Conservation (phyloP, 176 grass and related monocot species). For the Metroxylon sagu region DNA sequence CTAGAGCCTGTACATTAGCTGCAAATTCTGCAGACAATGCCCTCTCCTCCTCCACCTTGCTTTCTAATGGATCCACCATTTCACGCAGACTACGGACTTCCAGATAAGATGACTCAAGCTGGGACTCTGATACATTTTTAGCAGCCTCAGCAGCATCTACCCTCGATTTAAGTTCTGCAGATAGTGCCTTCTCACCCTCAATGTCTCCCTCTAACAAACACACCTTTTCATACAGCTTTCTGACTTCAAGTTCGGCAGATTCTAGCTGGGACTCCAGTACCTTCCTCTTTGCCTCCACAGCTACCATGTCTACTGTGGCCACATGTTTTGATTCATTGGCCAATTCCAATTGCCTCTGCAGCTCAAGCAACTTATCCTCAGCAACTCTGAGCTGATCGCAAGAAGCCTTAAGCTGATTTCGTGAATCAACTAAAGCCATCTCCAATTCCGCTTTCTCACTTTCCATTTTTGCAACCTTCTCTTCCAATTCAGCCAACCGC, state of each 20-base stretch:
- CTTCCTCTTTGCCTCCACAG: slow-evolving; percentile 37
- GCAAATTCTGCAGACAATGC: slow-evolving; percentile 35
- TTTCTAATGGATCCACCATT: slow-evolving; percentile 38
- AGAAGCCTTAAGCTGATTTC: slow-evolving; percentile 39
- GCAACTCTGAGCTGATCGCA: slow-evolving; percentile 33
- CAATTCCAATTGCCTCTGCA: slow-evolving; percentile 52
- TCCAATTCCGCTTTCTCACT: slow-evolving; percentile 55
- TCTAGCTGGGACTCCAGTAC: slow-evolving; percentile 35
- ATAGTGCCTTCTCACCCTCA: slow-evolving; percentile 41
- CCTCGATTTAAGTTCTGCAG: slow-evolving; percentile 35
- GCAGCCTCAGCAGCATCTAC: slow-evolving; percentile 34
- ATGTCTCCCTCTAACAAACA: slow-evolving; percentile 51
- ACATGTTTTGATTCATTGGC: slow-evolving; percentile 40
- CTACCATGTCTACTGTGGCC: slow-evolving; percentile 33
- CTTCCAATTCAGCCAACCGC: slow-evolving; percentile 29
- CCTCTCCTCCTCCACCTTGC: slow-evolving; percentile 35
- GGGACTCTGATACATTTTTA: slow-evolving; percentile 43
- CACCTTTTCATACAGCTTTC: slow-evolving; percentile 36
- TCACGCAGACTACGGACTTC: slow-evolving; percentile 39
- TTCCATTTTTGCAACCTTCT: slow-evolving; percentile 47
- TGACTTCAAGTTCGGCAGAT: slow-evolving; percentile 30
- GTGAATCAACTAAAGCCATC: slow-evolving; percentile 45
- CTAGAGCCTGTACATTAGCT: slow-evolving; percentile 27
- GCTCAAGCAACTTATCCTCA: slow-evolving; percentile 49
- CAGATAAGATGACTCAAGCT: slow-evolving; percentile 34